A percentile compares a stretch with the other conserved stretches of the same genome.
These are phyloP conservation scores for Oleoguttula mirabilis DNA, from an alignment of 495 filamentous ascomycete genomes.

Conservation along the genomic window DNA sequence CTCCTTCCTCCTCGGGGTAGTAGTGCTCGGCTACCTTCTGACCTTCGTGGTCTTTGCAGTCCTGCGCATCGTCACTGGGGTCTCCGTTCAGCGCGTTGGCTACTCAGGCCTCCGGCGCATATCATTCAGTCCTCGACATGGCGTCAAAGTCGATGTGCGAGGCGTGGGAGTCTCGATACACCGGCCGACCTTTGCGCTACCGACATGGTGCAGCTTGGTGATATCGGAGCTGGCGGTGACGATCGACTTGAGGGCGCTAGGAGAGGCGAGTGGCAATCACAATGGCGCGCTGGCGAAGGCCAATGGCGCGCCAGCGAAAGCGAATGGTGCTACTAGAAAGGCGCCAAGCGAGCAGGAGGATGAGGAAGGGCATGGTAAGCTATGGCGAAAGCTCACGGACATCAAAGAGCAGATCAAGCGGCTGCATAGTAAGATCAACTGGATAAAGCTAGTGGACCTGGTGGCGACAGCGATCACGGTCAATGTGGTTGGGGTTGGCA, in stretches of 20 bases:
- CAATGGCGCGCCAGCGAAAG: constrained; percentile 3
- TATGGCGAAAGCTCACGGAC: constrained; percentile 62
- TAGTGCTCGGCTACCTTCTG: constrained; percentile 76
- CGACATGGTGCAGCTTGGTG: constrained; percentile 89
- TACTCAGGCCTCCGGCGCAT: constrained; percentile 84
- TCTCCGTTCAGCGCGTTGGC: constrained; percentile 91
- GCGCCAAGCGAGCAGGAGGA: constrained; percentile 12
- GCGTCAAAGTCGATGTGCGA: constrained; percentile 77
- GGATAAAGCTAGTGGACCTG: constrained; percentile 82
- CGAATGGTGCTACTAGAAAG: constrained; percentile 10
- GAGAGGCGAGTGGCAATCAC: not conserved
- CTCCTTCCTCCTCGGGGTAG: constrained; percentile 70
- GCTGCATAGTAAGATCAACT: constrained; percentile 74
- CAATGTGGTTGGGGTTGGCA: constrained; percentile 65
- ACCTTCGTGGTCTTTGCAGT: constrained; percentile 91
- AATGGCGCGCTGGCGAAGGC: constrained; percentile 19
- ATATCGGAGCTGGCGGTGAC: constrained; percentile 75
- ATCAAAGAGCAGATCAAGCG: constrained; percentile 76
- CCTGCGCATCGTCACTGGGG: constrained; percentile 77
- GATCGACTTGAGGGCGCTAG: constrained; percentile 55
- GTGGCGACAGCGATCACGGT: constrained; percentile 69
- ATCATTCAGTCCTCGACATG: constrained; percentile 74
- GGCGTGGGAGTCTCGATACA: constrained; percentile 79
- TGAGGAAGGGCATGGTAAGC: constrained; percentile 44
- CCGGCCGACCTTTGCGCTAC: constrained; percentile 87